Conservation (phyloP, 805 yeast genomes). For the Starmera dryadoides region DNA sequence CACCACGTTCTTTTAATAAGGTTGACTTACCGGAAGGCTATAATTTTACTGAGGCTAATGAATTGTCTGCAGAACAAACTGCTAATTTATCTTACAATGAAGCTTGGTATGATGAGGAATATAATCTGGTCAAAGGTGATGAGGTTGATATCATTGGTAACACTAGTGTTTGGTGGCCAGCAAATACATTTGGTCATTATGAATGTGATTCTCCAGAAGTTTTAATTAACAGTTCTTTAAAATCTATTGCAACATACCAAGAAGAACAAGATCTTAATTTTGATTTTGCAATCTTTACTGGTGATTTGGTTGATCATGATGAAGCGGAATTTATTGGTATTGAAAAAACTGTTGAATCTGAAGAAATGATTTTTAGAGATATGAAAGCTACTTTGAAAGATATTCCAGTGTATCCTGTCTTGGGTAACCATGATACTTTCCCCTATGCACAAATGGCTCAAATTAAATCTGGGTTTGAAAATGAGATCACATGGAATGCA, state of each 20-base stretch:
- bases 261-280: slow-evolving; percentile 26
- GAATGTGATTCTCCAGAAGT: slow-evolving; percentile 57
- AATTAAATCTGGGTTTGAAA: slow-evolving; percentile 31
- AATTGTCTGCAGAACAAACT: slow-evolving; percentile 9
- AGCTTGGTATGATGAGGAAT: slow-evolving; percentile 22
- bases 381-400: slow-evolving; percentile 42
- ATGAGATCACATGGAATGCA: slow-evolving; percentile 37
- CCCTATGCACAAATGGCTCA: slow-evolving; percentile 67
- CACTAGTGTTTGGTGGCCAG: slow-evolving; percentile 35
- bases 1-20: slow-evolving; percentile 37
- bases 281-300: slow-evolving; percentile 60
- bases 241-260: slow-evolving; percentile 28
- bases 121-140: slow-evolving; percentile 26
- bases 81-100: slow-evolving; percentile 22
- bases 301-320: slow-evolving; percentile 65
- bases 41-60: slow-evolving; percentile 9
- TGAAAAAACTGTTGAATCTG: slow-evolving; percentile 45
- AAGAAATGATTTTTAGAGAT: slow-evolving; percentile 40
- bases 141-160: slow-evolving; percentile 18
- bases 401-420: slow-evolving; percentile 51
- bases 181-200: slow-evolving; percentile 52
- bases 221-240: slow-evolving; percentile 47
- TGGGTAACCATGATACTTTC: slow-evolving; percentile 70
- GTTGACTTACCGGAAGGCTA: slow-evolving; percentile 23
- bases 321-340: slow-evolving; percentile 38